phyloP scores from a whole-genome alignment of 768 basidiomycete species.

The Suillus fuscotomentosus region DNA sequence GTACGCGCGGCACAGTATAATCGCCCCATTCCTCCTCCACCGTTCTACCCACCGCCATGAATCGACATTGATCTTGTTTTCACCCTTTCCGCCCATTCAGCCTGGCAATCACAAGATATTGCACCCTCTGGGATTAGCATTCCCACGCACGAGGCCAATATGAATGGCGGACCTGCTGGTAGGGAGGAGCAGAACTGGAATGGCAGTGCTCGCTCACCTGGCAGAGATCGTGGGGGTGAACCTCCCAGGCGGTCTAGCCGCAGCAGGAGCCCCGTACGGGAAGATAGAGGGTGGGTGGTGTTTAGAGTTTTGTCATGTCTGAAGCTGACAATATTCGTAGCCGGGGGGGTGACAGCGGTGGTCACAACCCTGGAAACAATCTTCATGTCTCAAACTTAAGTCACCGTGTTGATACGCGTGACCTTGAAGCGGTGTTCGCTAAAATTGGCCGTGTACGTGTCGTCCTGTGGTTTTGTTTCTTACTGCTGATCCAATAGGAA shows the following conservation, averaged over 20 bases:
- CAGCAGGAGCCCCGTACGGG: constrained; percentile 73
- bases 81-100: constrained; percentile 46
- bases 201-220: constrained; percentile 41
- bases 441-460: constrained; percentile 80
- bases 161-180: constrained; percentile 44
- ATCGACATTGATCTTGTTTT: constrained; percentile 43
- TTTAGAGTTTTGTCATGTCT: constrained; percentile 5
- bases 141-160: constrained; percentile 47
- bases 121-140: constrained; percentile 76
- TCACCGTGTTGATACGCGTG: constrained; percentile 70
- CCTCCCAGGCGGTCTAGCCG: constrained; percentile 68
- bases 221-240: constrained; percentile 45
- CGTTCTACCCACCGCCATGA: constrained; percentile 35
- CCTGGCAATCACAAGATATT: constrained; percentile 84
- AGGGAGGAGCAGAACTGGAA: constrained; percentile 62
- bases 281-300: constrained; percentile 54
- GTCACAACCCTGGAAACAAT: constrained; percentile 63
- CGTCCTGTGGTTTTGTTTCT: not conserved
- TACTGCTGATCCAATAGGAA: not conserved
- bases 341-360: constrained; percentile 28
- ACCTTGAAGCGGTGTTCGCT: constrained; percentile 84
- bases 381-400: constrained; percentile 61
- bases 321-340: not conserved
- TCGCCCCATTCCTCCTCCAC: constrained; percentile 19
- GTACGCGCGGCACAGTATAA: constrained; percentile 10